Percentiles rank a stretch among this genome's conserved stretches.
Evolutionary conservation across 2,329 filamentous ascomycete species (phyloP).

Genomic region (Fusarium sulawesiense): DNA sequence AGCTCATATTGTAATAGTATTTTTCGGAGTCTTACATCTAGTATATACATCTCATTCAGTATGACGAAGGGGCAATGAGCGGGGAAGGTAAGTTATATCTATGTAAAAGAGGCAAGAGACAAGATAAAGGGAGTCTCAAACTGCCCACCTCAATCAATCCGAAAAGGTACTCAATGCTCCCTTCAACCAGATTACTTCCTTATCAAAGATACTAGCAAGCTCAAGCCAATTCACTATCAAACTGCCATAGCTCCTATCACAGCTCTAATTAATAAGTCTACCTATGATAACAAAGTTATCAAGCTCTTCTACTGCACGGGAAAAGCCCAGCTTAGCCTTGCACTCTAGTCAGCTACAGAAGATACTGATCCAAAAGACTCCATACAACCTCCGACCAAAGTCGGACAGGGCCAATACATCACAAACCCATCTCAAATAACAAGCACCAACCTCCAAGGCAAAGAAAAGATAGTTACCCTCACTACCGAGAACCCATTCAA

Average conservation of each 20-base stretch:
- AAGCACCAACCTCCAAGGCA: not conserved
- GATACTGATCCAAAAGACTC: not conserved
- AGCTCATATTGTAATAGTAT: not conserved
- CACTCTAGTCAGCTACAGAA: not conserved
- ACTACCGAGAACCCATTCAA: not conserved
- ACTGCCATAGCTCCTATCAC: not conserved
- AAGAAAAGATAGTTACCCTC: not conserved
- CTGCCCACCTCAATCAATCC: not conserved
- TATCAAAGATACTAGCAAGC: no score
- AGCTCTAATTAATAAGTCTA: not conserved
- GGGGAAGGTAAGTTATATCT: fast-evolving
- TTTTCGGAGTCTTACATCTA: fast-evolving
- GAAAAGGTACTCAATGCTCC: no score
- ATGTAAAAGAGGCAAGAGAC: not conserved
- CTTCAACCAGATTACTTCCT: no score
- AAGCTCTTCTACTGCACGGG: not conserved
- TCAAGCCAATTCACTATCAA: no score
- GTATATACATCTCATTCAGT: fast-evolving
- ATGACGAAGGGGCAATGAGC: fast-evolving
- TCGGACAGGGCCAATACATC: slow-evolving; percentile 1
- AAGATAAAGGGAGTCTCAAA: not conserved
- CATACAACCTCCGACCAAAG: not conserved
- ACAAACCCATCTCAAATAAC: slow-evolving; percentile 1
- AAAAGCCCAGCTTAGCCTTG: not conserved
- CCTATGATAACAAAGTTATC: not conserved